phyloP scores from a whole-genome alignment of 768 basidiomycete species.

The Boletus vermiculosoides region DNA sequence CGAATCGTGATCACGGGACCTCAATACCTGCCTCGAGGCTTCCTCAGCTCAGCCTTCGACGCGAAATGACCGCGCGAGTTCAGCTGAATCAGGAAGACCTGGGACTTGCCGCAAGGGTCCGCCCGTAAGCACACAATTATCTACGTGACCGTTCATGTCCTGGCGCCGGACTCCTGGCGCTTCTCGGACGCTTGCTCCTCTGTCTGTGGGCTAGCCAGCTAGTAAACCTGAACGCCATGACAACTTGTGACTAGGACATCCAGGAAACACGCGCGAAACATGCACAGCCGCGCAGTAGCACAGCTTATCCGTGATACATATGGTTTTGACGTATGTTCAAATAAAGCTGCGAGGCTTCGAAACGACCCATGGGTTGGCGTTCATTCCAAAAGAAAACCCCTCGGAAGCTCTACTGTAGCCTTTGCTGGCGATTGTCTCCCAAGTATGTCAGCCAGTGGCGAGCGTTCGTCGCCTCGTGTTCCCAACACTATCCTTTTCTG shows the following conservation, averaged over 20 bases:
- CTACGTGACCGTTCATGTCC: not conserved
- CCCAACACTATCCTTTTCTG: slow-evolving; percentile 9
- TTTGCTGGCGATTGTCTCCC: slow-evolving; percentile 5
- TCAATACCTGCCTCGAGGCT: slow-evolving; percentile 29
- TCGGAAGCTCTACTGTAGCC: not conserved
- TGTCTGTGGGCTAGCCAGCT: not conserved
- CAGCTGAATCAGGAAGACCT: slow-evolving; percentile 9
- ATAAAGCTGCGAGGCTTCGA: slow-evolving; percentile 10
- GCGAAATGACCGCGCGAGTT: slow-evolving; percentile 34
- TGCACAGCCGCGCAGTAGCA: slow-evolving; percentile 8
- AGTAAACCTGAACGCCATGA: not conserved
- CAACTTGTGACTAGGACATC: not conserved
- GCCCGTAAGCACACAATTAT: not conserved
- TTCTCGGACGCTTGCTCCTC: not conserved
- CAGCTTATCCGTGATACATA: slow-evolving; percentile 1
- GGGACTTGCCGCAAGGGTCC: slow-evolving; percentile 4
- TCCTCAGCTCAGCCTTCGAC: slow-evolving; percentile 15
- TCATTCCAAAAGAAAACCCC: slow-evolving; percentile 5
- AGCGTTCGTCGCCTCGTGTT: slow-evolving; percentile 19
- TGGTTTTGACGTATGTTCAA: slow-evolving; percentile 2
- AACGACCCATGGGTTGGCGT: not conserved
- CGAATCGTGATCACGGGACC: slow-evolving; percentile 25
- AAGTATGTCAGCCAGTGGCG: slow-evolving; percentile 8
- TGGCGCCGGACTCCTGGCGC: no score
- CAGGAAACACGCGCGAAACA: slow-evolving; percentile 7